phyloP scores from a whole-genome alignment of 192 early-diverging fungal genomes.

The Pilobolus umbonatus region DNA sequence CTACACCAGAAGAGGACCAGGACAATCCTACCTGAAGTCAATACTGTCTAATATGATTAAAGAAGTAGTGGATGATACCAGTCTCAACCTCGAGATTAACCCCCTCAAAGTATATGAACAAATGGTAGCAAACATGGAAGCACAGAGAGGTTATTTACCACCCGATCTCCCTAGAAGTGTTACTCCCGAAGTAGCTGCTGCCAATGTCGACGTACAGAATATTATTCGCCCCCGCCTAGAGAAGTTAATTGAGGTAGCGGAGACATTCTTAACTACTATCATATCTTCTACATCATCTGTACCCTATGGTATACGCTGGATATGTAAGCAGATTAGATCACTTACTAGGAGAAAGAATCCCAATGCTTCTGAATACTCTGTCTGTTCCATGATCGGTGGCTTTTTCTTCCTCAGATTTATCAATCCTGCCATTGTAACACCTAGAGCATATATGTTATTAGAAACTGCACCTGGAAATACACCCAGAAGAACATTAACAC shows the following conservation, averaged over 20 bases:
- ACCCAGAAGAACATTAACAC: constrained; percentile 86
- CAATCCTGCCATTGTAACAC: constrained; percentile 97
- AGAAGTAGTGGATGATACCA: constrained; percentile 71
- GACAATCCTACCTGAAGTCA: constrained; percentile 88
- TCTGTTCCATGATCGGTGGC: constrained; percentile 93
- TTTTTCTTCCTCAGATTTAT: constrained; percentile 97
- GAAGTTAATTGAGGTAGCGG: constrained; percentile 83
- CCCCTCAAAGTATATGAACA: constrained; percentile 88
- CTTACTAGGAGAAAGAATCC: constrained; percentile 92
- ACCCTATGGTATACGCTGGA: constrained; percentile 97
- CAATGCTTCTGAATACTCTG: constrained; percentile 79
- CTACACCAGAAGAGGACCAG: constrained; percentile 89
- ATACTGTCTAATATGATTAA: constrained; percentile 79
- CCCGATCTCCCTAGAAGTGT: constrained; percentile 69
- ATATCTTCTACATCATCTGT: constrained; percentile 76
- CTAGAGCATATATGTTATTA: constrained; percentile 91
- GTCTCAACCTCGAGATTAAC: constrained; percentile 91
- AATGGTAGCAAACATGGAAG: constrained; percentile 74
- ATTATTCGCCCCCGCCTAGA: constrained; percentile 78
- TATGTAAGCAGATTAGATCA: constrained; percentile 95
- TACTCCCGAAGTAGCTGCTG: constrained; percentile 74
- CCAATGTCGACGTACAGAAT: constrained; percentile 76
- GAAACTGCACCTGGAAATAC: constrained; percentile 74
- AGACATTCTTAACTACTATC: constrained; percentile 82
- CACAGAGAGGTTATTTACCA: constrained; percentile 52